Evolutionary conservation across 768 basidiomycete genomes (phyloP), one percentile per base, ranked within the genome.

Genomic region (Floccularia luteovirens): DNA sequence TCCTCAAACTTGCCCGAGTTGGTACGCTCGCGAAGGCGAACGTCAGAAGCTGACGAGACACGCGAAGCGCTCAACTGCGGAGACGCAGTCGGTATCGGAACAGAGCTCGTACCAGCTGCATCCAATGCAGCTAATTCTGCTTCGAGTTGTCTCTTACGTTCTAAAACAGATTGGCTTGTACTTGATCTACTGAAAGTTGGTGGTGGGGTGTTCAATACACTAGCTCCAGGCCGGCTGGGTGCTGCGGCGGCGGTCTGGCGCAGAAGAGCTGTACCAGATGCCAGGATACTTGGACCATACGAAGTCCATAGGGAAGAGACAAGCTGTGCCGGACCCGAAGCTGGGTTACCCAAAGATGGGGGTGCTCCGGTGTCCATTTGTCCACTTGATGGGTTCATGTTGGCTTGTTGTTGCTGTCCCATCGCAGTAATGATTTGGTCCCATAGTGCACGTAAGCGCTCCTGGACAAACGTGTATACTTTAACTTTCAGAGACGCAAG

Each of bases 211-310:
- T 41, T 41, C 13, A 41, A 19, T n/a, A 19, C 39, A 21, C 28
- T 24, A 24, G 46, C 57, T 31, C 62, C 58, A 2, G 68, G 52
- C 16, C 59, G 39, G 41, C 64, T 44, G 24, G 61, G 51, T 0
- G 74, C 60, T 13, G 65, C 61, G 0, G 64, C 60, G 10, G 73
- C 62, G 16, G 72, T 64, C 44, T 79, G 75, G 13, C 67, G 66
- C 11, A 89, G 57, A 3, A 88, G 55, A 2, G 75, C 74, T 0
- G 82, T 70, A 14, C 86, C 82, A 1, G 75, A 71, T 2, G 82
- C 83, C 10, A 90, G 49, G 31, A 90, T 69, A 2, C 70, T 55
- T 0, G 89, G 88, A 1, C 86, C 89, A 45, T 87, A 90, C 1
- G 78, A 74, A n/a, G 69, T 67, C 88, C 88, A 90, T 12, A 91